phyloP scores from a whole-genome alignment of 78 protist species.

The Creolimax fragrantissima region DNA sequence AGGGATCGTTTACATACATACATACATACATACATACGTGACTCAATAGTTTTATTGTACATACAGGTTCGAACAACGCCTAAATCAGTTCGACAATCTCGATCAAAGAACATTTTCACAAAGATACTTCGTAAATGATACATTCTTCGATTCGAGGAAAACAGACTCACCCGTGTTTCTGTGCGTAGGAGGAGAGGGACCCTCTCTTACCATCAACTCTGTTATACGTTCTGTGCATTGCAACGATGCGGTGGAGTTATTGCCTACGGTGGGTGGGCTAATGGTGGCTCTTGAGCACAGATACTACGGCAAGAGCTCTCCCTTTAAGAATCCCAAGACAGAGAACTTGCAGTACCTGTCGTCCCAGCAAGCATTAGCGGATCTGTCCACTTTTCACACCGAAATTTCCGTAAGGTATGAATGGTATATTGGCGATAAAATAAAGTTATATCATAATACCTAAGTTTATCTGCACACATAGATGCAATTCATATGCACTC shows the following conservation, averaged over 20 bases:
- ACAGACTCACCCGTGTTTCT: slow-evolving; percentile 33
- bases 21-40: too few species aligned
- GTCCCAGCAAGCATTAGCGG: slow-evolving; percentile 42
- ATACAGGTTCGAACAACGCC: slow-evolving; percentile 9
- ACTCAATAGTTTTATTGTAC: too few species aligned
- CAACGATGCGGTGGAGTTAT: slow-evolving; percentile 44
- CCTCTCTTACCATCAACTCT: neutral
- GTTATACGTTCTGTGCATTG: slow-evolving; percentile 21
- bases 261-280: slow-evolving; percentile 27
- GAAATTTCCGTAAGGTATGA: neutral
- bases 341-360: slow-evolving; percentile 20
- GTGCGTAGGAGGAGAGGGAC: slow-evolving; percentile 59
- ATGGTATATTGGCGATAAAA: neutral
- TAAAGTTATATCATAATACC: too few species aligned
- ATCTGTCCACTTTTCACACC: slow-evolving; percentile 19
- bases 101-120: slow-evolving; percentile 23
- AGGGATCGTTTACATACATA: too few species aligned
- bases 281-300: slow-evolving; percentile 56
- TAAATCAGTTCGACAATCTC: slow-evolving; percentile 37
- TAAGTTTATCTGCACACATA: too few species aligned
- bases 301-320: slow-evolving; percentile 31
- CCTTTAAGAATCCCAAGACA: neutral
- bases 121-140: slow-evolving; percentile 32
- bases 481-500: too few species aligned
- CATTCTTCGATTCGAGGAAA: slow-evolving; percentile 12